Evolutionary conservation across 2,329 filamentous ascomycete species (phyloP).

Genomic region (Ophiostoma australiae): DNA sequence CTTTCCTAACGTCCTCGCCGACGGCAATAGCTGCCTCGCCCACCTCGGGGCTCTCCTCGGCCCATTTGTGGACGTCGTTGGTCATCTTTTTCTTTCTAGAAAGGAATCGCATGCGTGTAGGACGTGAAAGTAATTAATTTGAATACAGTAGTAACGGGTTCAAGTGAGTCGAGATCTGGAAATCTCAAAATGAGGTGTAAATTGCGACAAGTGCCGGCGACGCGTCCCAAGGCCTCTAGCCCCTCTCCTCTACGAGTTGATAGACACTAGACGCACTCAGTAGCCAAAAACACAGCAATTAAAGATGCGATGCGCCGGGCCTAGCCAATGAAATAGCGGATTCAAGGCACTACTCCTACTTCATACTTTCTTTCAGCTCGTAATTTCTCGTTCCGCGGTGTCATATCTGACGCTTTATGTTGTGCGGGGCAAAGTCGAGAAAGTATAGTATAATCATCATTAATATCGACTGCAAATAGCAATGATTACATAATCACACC

Average conservation of each 20-base stretch:
- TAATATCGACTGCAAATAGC: neutral
- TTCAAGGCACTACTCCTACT: neutral
- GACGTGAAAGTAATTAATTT: neutral
- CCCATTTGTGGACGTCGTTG: constrained; percentile 14
- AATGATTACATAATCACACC: neutral
- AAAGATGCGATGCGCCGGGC: constrained; percentile 2
- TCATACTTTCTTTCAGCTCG: neutral
- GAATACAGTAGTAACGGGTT: neutral
- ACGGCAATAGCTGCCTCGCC: constrained; percentile 22
- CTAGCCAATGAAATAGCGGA: neutral
- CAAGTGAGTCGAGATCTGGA: neutral
- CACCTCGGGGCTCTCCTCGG: constrained; percentile 21
- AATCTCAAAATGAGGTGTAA: neutral
- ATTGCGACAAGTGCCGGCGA: neutral
- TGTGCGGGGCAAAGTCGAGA: constrained; percentile 1
- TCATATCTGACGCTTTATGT: neutral
- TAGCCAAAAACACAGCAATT: neutral
- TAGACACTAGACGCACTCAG: neutral
- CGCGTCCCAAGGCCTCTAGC: neutral
- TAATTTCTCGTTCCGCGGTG: neutral
- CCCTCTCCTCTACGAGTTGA: neutral
- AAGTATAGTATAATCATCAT: neutral
- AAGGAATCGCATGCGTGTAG: neutral
- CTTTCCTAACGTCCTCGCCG: neutral
- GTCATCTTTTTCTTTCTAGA: neutral